Conservation (phyloP, 805 yeast genomes). For the Kregervanrija pseudodelftensis region DNA sequence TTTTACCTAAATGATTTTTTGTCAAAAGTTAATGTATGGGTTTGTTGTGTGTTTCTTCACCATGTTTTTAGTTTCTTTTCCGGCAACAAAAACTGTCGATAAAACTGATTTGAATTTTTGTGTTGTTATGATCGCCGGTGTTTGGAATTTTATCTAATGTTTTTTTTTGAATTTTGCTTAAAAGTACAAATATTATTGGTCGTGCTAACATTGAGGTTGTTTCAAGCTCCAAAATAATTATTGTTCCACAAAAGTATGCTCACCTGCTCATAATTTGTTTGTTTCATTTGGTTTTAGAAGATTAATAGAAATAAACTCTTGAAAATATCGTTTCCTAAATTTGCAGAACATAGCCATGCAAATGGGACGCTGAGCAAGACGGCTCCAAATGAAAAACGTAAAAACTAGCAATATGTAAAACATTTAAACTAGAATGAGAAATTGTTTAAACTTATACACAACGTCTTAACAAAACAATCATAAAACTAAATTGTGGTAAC, state of each 20-base stretch:
- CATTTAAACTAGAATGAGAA: too few species aligned
- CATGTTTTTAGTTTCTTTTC: slow-evolving; percentile 53
- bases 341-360: too few species aligned
- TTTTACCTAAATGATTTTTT: slow-evolving; percentile 48
- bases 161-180: slow-evolving; percentile 16
- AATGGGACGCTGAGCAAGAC: too few species aligned
- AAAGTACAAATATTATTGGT: slow-evolving; percentile 17
- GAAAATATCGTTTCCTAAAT: too few species aligned
- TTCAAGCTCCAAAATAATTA: slow-evolving; percentile 7
- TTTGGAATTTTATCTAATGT: slow-evolving; percentile 20
- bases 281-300: too few species aligned
- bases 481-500: too few species aligned
- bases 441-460: too few species aligned
- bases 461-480: too few species aligned
- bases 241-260: not conserved
- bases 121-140: slow-evolving; percentile 28
- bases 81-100: slow-evolving; percentile 33
- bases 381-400: too few species aligned
- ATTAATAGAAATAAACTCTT: too few species aligned
- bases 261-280: too few species aligned
- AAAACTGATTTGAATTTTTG: slow-evolving; percentile 32
- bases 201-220: slow-evolving; percentile 5
- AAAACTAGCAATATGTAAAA: too few species aligned
- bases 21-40: slow-evolving; percentile 39
- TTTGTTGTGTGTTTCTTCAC: slow-evolving; percentile 41